Base-by-base conservation (phyloP, 768 basidiomycete species). In the Lentinula aciculospora region DNA sequence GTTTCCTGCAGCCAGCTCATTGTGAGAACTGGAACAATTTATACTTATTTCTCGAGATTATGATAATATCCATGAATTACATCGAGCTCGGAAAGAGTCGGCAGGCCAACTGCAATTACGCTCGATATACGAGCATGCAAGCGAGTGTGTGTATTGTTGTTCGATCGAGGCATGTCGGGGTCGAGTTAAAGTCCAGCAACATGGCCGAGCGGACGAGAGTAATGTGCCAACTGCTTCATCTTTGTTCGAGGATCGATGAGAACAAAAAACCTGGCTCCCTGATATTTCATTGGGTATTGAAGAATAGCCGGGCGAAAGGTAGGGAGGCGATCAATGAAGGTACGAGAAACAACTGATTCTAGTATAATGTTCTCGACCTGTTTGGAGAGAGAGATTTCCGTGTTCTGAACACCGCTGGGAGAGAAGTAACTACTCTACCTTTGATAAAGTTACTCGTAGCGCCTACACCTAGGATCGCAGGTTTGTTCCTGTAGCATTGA, bases 81-180 rank as follows among this genome's bases (percentile, higher is more conserved):
- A 32, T 36, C 19, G n/a, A 53, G 8, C 39, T 53, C 32, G 51
- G 51, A 53, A 39, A 39, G 25, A 53, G n/a, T 39, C 32, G 51
- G 47, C 19, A 53, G 7, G 21, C 17, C 12, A 23, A 19, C 36
- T 37, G 36, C 8, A 37, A 27, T 53, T 19, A 36, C 23, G 17
- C 12, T 50, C 49, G 32, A n/a, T 34, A 50, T 50, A 19, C 51
- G 32, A 39, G 25, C 29, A 47, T 21, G 51, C 34, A 39, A 36
- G 36, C 32, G 32, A 37, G 51, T 23, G 32, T 13, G 51, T 36
- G 34, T 37, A 23, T 25, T 25, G 36, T 28, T 47, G 29, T 53
- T 53, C 51, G 51, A 53, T 53, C 51, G 49, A 53, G 32, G 36
- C 51, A 53, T 53, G 51, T 39, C 32, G 51, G 34, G 51, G 19